Evolutionary conservation across 495 filamentous ascomycete genomes (phyloP), one percentile per base, ranked within the genome.

Genomic region (Arthonia radiata): DNA sequence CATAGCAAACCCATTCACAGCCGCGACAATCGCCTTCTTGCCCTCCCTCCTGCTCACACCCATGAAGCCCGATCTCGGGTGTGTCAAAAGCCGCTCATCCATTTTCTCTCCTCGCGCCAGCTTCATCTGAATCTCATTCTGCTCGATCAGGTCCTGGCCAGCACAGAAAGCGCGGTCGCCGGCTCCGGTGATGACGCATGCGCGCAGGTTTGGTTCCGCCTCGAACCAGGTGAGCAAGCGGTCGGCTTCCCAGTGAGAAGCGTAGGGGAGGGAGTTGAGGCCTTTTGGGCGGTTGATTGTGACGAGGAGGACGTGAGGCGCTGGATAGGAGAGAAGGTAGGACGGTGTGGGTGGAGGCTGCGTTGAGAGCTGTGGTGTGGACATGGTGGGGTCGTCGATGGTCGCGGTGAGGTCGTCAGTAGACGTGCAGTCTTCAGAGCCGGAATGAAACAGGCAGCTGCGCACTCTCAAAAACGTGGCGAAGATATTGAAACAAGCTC

Each of bases 121-220:
- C n/a, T n/a, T n/a, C n/a, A n/a, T n/a, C n/a, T n/a, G n/a, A n/a
- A n/a, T n/a, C n/a, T n/a, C n/a, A n/a, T n/a, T n/a, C n/a, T n/a
- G n/a, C n/a, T n/a, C n/a, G n/a, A n/a, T 64, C 19, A 68, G 31
- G 44, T 68, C 64, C 3, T 61, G 59, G 1, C 64, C 64, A 0
- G 64, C 64, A 35, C 60, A 68, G 30, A 68, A 68, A 2, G 63
- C 57, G 27, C 54, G 47, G 24, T 36, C 34, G 12, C 64, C 64
- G 11, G 42, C 47, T 0, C 63, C 64, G 0, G 64, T 68, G 8
- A 68, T 33, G 13, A 68, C 50, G 2, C 53, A 62, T 5, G 65
- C 58, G 8, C 58, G 54, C 9, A 68, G 34, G 2, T 41, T 44
- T 0, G 64, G 60, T 39, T 66, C 58, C 0, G 42, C 43, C 35